Evolutionary conservation across 495 filamentous ascomycete genomes (phyloP).

Genomic region (Trichoderma erinaceum): DNA sequence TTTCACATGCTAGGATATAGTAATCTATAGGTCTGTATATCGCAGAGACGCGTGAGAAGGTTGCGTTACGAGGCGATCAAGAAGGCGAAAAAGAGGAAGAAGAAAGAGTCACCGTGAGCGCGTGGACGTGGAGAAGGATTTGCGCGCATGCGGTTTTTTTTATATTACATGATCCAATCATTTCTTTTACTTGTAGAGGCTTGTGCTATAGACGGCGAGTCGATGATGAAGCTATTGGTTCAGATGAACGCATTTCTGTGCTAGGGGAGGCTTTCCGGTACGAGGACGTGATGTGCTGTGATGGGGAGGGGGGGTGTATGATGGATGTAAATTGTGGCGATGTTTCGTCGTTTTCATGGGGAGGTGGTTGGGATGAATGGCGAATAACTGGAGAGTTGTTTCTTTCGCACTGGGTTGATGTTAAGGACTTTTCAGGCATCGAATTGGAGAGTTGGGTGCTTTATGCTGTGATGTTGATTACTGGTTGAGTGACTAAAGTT

Average conservation of each 20-base stretch:
- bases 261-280: neutral
- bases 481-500: neutral
- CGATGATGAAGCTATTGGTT: neutral
- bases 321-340: neutral
- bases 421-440: neutral
- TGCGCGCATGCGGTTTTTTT: no score
- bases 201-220: neutral
- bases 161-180: no score
- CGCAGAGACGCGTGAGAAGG: no score
- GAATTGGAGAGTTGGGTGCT: neutral
- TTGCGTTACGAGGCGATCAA: neutral
- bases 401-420: conserved; percentile 7
- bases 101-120: neutral
- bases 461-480: neutral
- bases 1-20: no score
- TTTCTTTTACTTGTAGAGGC: neutral
- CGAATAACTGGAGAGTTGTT: neutral
- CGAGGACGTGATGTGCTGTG: neutral
- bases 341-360: neutral
- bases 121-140: neutral
- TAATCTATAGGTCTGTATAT: no score
- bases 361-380: neutral
- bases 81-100: neutral
- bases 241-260: neutral
- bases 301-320: neutral